Base-by-base conservation (phyloP, 1,139 yeast species). In the Pichia sp. region DNA sequence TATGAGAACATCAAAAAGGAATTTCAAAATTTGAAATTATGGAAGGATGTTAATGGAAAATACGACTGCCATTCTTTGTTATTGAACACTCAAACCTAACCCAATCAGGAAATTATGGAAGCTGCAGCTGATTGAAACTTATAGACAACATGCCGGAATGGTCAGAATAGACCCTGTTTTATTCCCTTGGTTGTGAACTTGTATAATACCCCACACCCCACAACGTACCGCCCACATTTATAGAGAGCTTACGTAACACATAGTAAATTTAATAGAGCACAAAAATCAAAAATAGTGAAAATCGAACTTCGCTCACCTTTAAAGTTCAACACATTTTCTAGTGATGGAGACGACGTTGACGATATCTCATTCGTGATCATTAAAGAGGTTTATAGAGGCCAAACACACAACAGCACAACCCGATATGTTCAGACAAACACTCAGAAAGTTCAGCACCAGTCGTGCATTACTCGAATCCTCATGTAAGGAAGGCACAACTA, bases 401-500 rank as follows among this genome's bases (percentile, higher is more conserved):
- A n/a, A n/a, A n/a, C n/a, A n/a, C n/a, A n/a, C n/a, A n/a, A n/a
- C n/a, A n/a, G n/a, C n/a, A n/a, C n/a, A n/a, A n/a, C n/a, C n/a
- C n/a, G n/a, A n/a, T n/a, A 51, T 48, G 54, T 38, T 45, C 4
- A 47, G 38, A 34, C 45, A 40, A 14, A 4, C 40, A 3, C 14
- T 51, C 20, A 59, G 66, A 37, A 34, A 41, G 6, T 58, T 62
- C 38, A 50, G 58, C 34, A 56, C 57, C 20, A 44, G 57, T 4
- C 40, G 58, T 15, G 42, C 46, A 15, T 45, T 54, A 18, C 60
- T 60, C 4, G 55, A 68, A 54, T 76, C 81, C 3, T 69, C 78
- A 2, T 77, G 83, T 58, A 67, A 67, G 35, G 94, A 88, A 6
- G 99, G 99, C 8, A 88, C 98, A 0, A 75, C 77, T 14, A 73